A percentile compares a stretch with the other conserved stretches of the same genome.
These are phyloP conservation scores for Collybiopsis confluens DNA, from an alignment of 768 basidiomycete genomes.

Conservation along the genomic window DNA sequence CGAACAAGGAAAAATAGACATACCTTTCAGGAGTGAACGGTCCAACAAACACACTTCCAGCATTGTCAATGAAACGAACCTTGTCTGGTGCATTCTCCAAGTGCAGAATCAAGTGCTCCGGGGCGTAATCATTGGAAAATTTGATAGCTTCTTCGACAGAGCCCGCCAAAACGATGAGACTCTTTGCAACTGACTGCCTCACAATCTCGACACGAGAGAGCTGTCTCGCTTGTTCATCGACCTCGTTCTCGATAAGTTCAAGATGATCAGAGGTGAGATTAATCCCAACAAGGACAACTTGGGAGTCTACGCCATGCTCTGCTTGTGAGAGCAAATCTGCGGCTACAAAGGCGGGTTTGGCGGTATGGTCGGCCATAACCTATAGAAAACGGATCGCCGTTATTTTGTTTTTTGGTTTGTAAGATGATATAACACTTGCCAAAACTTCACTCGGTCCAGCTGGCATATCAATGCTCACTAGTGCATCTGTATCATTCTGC, in stretches of 20 bases:
- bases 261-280: conserved; percentile 59
- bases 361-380: conserved; percentile 92
- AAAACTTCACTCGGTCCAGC: conserved; percentile 97
- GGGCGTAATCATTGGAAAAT: conserved; percentile 97
- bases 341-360: conserved; percentile 86
- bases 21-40: conserved; percentile 95
- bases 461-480: conserved; percentile 98
- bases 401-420: too few species aligned
- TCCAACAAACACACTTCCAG: conserved; percentile 96
- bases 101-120: conserved; percentile 95
- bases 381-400: conserved; percentile 33
- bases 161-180: conserved; percentile 75
- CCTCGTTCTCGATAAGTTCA: conserved; percentile 73
- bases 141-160: conserved; percentile 71
- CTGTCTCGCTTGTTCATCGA: conserved; percentile 83
- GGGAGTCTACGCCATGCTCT: conserved; percentile 97
- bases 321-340: conserved; percentile 97
- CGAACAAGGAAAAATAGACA: conserved; percentile 9
- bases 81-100: conserved; percentile 63
- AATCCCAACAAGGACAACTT: conserved; percentile 89
- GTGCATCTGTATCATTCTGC: conserved; percentile 95
- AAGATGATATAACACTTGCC: conserved; percentile 64
- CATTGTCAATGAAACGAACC: conserved; percentile 76
- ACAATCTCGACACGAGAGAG: conserved; percentile 89
- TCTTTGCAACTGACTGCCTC: conserved; percentile 83